Percentiles rank a stretch among this genome's conserved stretches.
phyloP scores from a whole-genome alignment of 306 rosid species.

The Myrica gale region DNA sequence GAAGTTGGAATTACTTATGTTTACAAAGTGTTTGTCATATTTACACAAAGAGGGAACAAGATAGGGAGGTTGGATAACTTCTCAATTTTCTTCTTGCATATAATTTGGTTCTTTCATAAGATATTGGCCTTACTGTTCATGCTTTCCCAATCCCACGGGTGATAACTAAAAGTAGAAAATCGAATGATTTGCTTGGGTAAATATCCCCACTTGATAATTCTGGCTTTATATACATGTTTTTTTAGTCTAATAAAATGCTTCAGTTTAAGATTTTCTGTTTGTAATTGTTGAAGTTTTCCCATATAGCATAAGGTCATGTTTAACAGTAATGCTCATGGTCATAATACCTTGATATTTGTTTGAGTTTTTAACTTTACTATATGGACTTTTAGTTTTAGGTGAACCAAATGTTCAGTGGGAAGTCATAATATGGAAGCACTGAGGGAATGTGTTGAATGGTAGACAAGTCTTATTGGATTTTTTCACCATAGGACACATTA shows the following conservation, averaged over 20 bases:
- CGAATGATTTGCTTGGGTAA: constrained; percentile 88
- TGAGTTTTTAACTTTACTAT: not conserved
- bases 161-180: too few relatives aligned
- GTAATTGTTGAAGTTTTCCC: not conserved
- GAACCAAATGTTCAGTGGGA: too few relatives aligned
- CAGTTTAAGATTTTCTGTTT: not conserved
- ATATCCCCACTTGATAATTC: not conserved
- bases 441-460: not conserved
- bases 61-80: too few relatives aligned
- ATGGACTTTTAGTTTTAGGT: not conserved
- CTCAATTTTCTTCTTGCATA: too few relatives aligned
- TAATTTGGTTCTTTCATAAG: too few relatives aligned
- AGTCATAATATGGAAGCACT: not conserved
- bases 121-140: too few relatives aligned
- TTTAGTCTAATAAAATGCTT: not conserved
- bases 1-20: too few relatives aligned
- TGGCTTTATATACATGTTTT: constrained; percentile 1
- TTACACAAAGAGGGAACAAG: too few relatives aligned
- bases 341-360: too few relatives aligned
- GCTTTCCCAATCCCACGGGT: too few relatives aligned
- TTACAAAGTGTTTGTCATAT: too few relatives aligned
- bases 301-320: not conserved
- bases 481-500: too few relatives aligned
- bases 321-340: not conserved
- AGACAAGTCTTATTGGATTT: not conserved